Evolutionary conservation across 768 basidiomycete genomes (phyloP).

Genomic region (Pulveroboletus sp.): DNA sequence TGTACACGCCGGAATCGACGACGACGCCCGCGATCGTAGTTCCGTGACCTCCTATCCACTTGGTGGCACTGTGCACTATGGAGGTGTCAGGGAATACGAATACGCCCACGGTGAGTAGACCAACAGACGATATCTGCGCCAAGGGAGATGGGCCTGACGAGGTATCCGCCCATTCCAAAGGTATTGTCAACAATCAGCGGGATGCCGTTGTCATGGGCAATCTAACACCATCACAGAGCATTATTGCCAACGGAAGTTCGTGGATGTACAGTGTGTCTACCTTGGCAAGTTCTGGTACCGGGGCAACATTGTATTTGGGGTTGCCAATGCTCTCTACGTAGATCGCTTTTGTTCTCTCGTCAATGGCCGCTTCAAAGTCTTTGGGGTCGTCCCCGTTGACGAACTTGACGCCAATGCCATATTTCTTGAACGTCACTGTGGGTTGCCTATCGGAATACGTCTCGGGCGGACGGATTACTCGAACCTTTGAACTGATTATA

Average conservation of each 20-base stretch:
- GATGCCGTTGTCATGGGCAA: conserved; percentile 57
- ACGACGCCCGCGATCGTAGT: conserved; percentile 63
- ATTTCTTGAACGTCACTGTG: conserved; percentile 51
- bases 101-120: conserved; percentile 2
- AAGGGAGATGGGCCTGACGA: conserved; percentile 48
- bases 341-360: conserved; percentile 55
- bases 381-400: conserved; percentile 43
- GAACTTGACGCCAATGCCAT: conserved; percentile 51
- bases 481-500: conserved; percentile 63
- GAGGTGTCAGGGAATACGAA: background rate
- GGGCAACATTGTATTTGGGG: conserved; percentile 52
- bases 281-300: conserved; percentile 55
- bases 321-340: conserved; percentile 62
- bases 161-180: conserved; percentile 57
- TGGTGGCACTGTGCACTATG: conserved; percentile 53
- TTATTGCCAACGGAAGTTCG: background rate
- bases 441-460: background rate
- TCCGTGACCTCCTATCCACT: conserved; percentile 69
- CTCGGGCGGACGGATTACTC: background rate
- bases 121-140: conserved; percentile 53
- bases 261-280: conserved; percentile 16
- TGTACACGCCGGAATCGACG: conserved; percentile 47
- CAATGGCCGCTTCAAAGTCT: conserved; percentile 49
- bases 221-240: conserved; percentile 22
- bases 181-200: conserved; percentile 67